Evolutionary conservation across 1,284 basidiomycete genomes (phyloP).

Genomic region (Tetrapyrgos nigripes): DNA sequence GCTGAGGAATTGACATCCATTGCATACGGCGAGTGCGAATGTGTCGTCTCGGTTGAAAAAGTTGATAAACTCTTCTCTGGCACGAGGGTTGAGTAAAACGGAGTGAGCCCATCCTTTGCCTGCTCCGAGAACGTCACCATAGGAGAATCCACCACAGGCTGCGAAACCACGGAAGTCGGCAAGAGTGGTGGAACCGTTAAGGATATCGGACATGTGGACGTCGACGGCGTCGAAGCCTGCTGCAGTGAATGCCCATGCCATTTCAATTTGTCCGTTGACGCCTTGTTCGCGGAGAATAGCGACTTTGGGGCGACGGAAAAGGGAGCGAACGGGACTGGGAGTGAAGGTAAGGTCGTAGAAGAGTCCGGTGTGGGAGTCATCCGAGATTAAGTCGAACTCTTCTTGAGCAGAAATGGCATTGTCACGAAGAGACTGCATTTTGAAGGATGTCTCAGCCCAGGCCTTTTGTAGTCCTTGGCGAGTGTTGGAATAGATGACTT

Average conservation of each 20-base stretch:
- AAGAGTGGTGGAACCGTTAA: slow-evolving; percentile 74
- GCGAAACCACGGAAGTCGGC: slow-evolving; percentile 85
- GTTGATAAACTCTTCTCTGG: slow-evolving; percentile 75
- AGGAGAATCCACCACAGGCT: slow-evolving; percentile 98
- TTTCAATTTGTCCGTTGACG: slow-evolving; percentile 97
- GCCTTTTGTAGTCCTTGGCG: slow-evolving; percentile 80
- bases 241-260: slow-evolving; percentile 96
- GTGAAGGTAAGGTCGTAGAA: slow-evolving; percentile 79
- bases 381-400: slow-evolving; percentile 84
- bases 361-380: slow-evolving; percentile 71
- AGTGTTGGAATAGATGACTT: slow-evolving; percentile 68
- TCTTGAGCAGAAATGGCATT: slow-evolving; percentile 80
- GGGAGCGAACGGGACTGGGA: slow-evolving; percentile 36
- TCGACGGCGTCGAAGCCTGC: slow-evolving; percentile 96
- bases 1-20: slow-evolving; percentile 97
- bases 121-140: slow-evolving; percentile 97
- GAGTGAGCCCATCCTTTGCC: slow-evolving; percentile 99
- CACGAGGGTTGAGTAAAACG: slow-evolving; percentile 80
- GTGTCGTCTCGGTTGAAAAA: slow-evolving; percentile 88
- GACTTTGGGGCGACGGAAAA: slow-evolving; percentile 78
- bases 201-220: slow-evolving; percentile 98
- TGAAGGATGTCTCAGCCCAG: slow-evolving; percentile 96
- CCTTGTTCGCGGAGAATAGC: slow-evolving; percentile 98
- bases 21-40: slow-evolving; percentile 96
- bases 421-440: slow-evolving; percentile 92